Evolutionary conservation across 148 eudicot species (phyloP), one percentile per base, ranked within the genome.

Genomic region (Polygonum aviculare): DNA sequence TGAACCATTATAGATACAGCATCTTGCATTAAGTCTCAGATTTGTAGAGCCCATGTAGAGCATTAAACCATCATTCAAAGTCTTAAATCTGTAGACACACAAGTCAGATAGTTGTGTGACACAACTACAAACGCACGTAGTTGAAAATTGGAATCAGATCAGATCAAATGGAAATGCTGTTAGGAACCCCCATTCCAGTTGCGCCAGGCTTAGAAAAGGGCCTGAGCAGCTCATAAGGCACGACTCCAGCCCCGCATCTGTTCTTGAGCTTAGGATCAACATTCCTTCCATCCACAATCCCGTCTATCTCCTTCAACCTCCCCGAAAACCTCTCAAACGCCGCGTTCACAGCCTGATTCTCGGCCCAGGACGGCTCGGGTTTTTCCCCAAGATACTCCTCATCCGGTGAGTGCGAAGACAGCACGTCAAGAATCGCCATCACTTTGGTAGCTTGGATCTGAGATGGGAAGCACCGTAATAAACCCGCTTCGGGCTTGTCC

Each of bases 191-290:
- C 80, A 78, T 82, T 16, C 85, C 92, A 15, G 93, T 91, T 12
- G 86, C 88, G 31, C 97, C 97, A n/a, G 89, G 72, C 70, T 77
- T 85, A 4, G 93, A 90, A 78, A 73, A 88, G 9, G 97, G 97
- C 81, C 90, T 92, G 49, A 92, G 57, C 33, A 92, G 78, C 78
- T 84, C 81, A 44, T 92, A 92, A 2, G 97, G 91, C 50, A 92
- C 62, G 1, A 84, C 80, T 52, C 94, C 97, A 7, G 91, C 91
- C 52, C 97, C 97, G 48, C 78, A 52, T 49, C 93, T 83, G 36
- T 92, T 92, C 75, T 67, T 85, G 75, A 86, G 77, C 4, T 79
- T 65, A 9, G 2, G 31, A 76, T 88, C 83, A 1, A 38, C 77
- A 73, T 92, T 92, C 69, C 90, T 82, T 18, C 77, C 84, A 78